Evolutionary conservation across 2,329 filamentous ascomycete species (phyloP), one percentile per base, ranked within the genome.

Genomic region (Alternaria arbusti): DNA sequence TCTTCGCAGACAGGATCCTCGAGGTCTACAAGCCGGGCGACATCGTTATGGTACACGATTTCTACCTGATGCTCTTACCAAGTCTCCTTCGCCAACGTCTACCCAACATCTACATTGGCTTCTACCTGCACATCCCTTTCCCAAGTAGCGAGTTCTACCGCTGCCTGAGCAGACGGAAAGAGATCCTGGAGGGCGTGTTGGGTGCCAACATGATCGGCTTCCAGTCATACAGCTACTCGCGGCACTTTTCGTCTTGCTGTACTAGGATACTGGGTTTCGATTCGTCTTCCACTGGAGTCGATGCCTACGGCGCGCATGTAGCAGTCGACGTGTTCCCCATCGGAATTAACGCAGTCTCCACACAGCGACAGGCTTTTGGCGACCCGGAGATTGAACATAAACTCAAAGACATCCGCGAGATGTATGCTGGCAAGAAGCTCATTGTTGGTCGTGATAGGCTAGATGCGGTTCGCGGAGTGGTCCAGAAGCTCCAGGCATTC

Each of bases 401-500:
- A 62, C 86, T 94, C 76, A 81, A 86, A 57, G 89, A 88, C 0
- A 88, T 97, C 56, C 90, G 89, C 74, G 87, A 90, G 67, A 83
- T 96, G 70, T 97, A 97, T 77, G 86, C 86, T n/a, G 94, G 90
- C 64, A 96, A 95, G 83, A 97, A 96, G 82, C 91, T 98, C 72
- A 97, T 98, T 71, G 94, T 98, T 59, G 95, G 95, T 11, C 90
- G 95, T 71, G 95, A 98, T 79, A 90, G 95, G n/a, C 84, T 98
- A 55, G 95, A 98, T 79, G 95, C 92, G 72, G 93, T 97, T 47
- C 88, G 94, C 66, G 95, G 96, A 75, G 94, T 98, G 13, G 90
- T 93, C n/a, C 95, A 97, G 81, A 98, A 98, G 81, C 85, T 98
- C 30, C 92, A 96, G 83, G 95, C 94, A 0, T 98, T 97, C 78